These are phyloP conservation scores for Yamadazyma diospyri DNA, from an alignment of 1,139 yeast genomes.

Conservation along the genomic window DNA sequence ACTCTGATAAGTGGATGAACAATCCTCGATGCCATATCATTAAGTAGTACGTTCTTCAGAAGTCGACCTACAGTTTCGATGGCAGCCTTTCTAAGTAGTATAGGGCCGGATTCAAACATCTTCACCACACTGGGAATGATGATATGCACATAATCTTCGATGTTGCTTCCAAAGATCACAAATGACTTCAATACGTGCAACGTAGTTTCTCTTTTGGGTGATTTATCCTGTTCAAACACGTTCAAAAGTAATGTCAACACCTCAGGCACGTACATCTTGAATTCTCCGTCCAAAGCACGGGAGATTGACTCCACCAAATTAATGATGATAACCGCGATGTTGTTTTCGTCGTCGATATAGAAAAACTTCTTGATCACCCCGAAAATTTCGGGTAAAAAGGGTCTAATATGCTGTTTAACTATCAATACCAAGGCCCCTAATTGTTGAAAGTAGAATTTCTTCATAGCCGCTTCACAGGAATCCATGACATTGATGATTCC, in stretches of 20 bases:
- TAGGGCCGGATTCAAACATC: conserved; percentile 67
- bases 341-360: conserved; percentile 44
- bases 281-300: conserved; percentile 85
- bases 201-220: conserved; percentile 62
- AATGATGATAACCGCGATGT: conserved; percentile 75
- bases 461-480: conserved; percentile 74
- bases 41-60: conserved; percentile 67
- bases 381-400: conserved; percentile 76
- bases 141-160: conserved; percentile 85
- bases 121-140: conserved; percentile 81
- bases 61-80: conserved; percentile 83
- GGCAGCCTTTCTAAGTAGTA: conserved; percentile 66
- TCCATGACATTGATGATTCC: conserved; percentile 85
- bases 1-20: conserved; percentile 84
- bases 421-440: conserved; percentile 74
- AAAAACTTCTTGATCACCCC: conserved; percentile 74
- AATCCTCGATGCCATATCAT: conserved; percentile 88
- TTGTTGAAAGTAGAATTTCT: conserved; percentile 89
- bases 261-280: conserved; percentile 77
- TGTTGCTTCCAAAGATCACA: conserved; percentile 83
- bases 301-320: conserved; percentile 82
- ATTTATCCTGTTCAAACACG: conserved; percentile 74
- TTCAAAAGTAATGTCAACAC: conserved; percentile 73
- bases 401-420: conserved; percentile 87
- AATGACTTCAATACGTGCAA: conserved; percentile 78